A percentile compares a stretch with the other conserved stretches of the same genome.
Evolutionary conservation across 441 rosid genomes (phyloP).

Genomic region (Syzygium malaccense): DNA sequence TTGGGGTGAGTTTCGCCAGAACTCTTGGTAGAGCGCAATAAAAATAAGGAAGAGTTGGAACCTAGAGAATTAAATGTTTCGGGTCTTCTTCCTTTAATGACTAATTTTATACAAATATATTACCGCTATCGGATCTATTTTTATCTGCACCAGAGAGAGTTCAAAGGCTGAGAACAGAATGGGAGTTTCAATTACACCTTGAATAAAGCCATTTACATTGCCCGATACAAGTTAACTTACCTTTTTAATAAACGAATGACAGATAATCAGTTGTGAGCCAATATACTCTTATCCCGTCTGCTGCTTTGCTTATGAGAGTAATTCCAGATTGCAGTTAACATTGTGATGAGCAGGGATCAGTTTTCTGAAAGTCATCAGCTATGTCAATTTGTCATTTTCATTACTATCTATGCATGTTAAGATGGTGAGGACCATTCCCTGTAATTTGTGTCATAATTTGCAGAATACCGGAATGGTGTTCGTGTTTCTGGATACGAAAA

Average conservation of each 20-base stretch:
- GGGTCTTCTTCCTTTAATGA: not conserved
- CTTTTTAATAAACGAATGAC: not conserved
- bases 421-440: not conserved
- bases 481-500: slow-evolving; percentile 9
- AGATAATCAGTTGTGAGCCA: not conserved
- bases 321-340: not conserved
- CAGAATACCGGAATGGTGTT: slow-evolving; percentile 20
- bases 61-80: not conserved
- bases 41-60: not conserved
- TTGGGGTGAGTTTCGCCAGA: not conserved
- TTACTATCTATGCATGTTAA: not conserved
- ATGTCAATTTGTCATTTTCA: not conserved
- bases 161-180: not conserved
- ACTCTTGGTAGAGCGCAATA: not conserved
- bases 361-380: not conserved
- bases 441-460: not conserved
- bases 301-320: not conserved
- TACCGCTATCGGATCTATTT: not conserved
- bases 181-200: not conserved
- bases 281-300: not conserved
- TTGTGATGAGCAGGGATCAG: not conserved
- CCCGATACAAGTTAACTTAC: not conserved
- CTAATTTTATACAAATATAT: not conserved
- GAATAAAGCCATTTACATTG: not conserved
- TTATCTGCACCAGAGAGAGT: not conserved